phyloP scores from a whole-genome alignment of 225 moss, liverwort and hornwort genomes.

The Pseudoscleropodium purum region DNA sequence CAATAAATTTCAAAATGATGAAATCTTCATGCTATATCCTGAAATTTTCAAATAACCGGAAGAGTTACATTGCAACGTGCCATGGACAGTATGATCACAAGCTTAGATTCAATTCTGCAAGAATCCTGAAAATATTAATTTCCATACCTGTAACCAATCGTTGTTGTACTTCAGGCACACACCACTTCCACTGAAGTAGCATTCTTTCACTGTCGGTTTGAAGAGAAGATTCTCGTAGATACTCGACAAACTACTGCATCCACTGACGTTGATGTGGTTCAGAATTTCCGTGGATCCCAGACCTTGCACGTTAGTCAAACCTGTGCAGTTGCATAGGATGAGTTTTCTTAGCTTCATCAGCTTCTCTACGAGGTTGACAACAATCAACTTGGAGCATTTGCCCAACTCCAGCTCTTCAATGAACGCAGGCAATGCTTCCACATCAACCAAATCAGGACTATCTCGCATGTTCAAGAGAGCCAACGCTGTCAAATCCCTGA shows the following conservation, averaged over 20 bases:
- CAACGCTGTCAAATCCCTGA: neutral
- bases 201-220: neutral
- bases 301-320: neutral
- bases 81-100: neutral
- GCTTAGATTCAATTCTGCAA: neutral
- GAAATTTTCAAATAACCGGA: neutral
- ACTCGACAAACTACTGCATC: neutral
- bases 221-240: neutral
- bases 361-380: neutral
- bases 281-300: neutral
- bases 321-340: conserved; percentile 2
- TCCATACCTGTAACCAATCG: conserved; percentile 3
- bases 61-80: neutral
- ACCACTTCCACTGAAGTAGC: conserved; percentile 1
- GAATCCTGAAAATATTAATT: neutral
- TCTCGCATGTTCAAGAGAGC: neutral
- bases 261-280: conserved; percentile 1
- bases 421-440: neutral
- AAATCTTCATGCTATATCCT: neutral
- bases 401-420: conserved; percentile 1
- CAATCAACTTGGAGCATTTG: neutral
- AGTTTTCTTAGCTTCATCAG: neutral
- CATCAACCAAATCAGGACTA: neutral
- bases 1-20: neutral
- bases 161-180: conserved; percentile 11